Evolutionary conservation across 108 stramenopile genomes (phyloP), one percentile per base, ranked within the genome.

Genomic region (Fragilaria crotonensis): DNA sequence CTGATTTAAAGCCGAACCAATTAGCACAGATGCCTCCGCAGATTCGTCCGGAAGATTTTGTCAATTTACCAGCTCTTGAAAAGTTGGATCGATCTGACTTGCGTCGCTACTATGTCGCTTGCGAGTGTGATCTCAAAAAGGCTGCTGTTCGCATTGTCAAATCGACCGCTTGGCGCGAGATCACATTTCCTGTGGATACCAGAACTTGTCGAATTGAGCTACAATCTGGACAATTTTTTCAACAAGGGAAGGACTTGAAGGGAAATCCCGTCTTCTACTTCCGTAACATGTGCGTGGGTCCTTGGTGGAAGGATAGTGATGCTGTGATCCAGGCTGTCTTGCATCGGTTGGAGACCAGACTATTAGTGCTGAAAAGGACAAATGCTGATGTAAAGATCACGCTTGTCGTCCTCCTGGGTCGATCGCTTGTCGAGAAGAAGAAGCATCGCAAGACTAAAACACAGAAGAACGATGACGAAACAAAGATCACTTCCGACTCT

Each of bases 181-280:
- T 55, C 0, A 80, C 80, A 1, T 90, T 90, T 60, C 88, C 88
- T 2, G 69, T 90, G 27, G 76, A 90, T 48, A 62, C 30, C 18
- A 41, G 71, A 36, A 46, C 45, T 11, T 85, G 84, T 47, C 69
- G 73, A 33, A 66, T 90, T 32, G 88, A 90, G 48, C 52, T 90
- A 17, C 72, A 73, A 57, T 79, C 54, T 25, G 77, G 72, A 0
- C 88, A 90, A 68, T 79, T 81, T 59, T 84, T 90, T 45, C 84
- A 90, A 0, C 75, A 81, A 57, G 88, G 88, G 4, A 33, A 25
- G 17, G 84, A 85, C 60, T 48, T 54, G 22, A 28, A 55, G 25
- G 78, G 78, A 14, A 71, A 80, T 57, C 84, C 82, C 0, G 71
- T 90, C 0, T 85, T 85, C 47, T 85, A 84, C 57, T 90, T 84